phyloP scores from a whole-genome alignment of 106 monocot genomes.

The Cymbidium sinense region DNA sequence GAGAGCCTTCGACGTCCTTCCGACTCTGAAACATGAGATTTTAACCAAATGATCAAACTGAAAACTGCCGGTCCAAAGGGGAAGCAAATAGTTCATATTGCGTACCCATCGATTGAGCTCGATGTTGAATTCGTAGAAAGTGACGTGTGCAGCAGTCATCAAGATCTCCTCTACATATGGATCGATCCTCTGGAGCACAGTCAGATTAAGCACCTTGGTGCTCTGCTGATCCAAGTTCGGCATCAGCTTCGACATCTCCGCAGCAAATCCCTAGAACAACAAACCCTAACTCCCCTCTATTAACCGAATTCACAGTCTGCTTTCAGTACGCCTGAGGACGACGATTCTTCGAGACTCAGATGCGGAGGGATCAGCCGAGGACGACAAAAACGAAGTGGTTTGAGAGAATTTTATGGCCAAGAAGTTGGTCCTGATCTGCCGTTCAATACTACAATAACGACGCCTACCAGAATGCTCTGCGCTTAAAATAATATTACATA shows the following conservation, averaged over 20 bases:
- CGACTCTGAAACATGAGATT: slow-evolving; percentile 40
- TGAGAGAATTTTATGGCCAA: not conserved
- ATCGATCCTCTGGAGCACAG: slow-evolving; percentile 78
- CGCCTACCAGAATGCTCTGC: too few species aligned
- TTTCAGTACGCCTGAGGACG: not conserved
- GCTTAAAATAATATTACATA: too few species aligned
- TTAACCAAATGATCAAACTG: slow-evolving; percentile 1
- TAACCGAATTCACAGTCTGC: not conserved
- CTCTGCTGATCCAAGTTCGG: slow-evolving; percentile 66
- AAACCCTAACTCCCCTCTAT: slow-evolving; percentile 10
- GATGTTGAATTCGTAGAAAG: slow-evolving; percentile 78
- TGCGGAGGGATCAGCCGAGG: not conserved
- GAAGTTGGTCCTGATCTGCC: not conserved
- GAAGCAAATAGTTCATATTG: not conserved
- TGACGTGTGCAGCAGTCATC: slow-evolving; percentile 81
- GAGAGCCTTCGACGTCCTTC: slow-evolving; percentile 82
- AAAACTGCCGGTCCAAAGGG: not conserved
- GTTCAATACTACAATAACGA: not conserved
- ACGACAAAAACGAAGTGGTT: not conserved
- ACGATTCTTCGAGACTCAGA: not conserved
- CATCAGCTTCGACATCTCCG: slow-evolving; percentile 37
- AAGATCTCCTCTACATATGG: slow-evolving; percentile 82
- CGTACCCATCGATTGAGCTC: slow-evolving; percentile 74
- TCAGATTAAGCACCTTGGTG: slow-evolving; percentile 66
- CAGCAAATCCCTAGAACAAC: not conserved